A percentile compares a stretch with the other conserved stretches of the same genome.
Evolutionary conservation across 1,139 yeast species (phyloP).

Genomic region (Candida sp.): DNA sequence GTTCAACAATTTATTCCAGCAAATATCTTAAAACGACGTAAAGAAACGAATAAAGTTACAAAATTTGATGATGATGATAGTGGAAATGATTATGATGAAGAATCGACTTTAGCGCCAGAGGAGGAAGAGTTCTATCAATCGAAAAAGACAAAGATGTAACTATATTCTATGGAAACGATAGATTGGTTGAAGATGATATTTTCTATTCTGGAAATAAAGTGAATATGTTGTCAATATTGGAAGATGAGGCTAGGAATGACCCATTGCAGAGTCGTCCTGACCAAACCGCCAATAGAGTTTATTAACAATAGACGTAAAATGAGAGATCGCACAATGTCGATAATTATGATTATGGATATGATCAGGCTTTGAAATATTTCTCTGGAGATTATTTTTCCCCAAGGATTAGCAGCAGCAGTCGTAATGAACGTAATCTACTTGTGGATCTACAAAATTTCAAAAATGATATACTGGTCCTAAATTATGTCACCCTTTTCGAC

Average conservation of each 20-base stretch:
- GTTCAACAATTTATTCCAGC: background rate
- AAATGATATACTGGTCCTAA: background rate
- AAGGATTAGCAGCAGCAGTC: slow-evolving; percentile 33
- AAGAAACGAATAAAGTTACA: background rate
- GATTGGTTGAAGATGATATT: no score
- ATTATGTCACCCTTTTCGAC: background rate
- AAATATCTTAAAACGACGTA: slow-evolving; percentile 1
- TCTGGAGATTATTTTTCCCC: slow-evolving; percentile 40
- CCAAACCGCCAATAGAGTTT: no score
- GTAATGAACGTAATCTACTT: slow-evolving; percentile 8
- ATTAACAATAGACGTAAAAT: no score
- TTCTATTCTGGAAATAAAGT: no score
- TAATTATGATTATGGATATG: no score
- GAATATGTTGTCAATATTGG: no score
- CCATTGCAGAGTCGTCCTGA: no score
- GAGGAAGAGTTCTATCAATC: slow-evolving; percentile 8
- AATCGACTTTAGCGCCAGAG: slow-evolving; percentile 9
- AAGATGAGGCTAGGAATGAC: no score
- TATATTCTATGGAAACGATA: no score
- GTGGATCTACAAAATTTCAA: background rate
- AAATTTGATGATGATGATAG: slow-evolving; percentile 1
- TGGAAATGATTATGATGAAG: slow-evolving; percentile 3
- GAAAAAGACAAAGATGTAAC: slow-evolving; percentile 3
- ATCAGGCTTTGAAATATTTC: no score
- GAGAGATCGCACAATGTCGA: no score